These are phyloP conservation scores for Coemansia sp. DNA, from an alignment of 192 early-diverging fungal genomes.

Conservation along the genomic window DNA sequence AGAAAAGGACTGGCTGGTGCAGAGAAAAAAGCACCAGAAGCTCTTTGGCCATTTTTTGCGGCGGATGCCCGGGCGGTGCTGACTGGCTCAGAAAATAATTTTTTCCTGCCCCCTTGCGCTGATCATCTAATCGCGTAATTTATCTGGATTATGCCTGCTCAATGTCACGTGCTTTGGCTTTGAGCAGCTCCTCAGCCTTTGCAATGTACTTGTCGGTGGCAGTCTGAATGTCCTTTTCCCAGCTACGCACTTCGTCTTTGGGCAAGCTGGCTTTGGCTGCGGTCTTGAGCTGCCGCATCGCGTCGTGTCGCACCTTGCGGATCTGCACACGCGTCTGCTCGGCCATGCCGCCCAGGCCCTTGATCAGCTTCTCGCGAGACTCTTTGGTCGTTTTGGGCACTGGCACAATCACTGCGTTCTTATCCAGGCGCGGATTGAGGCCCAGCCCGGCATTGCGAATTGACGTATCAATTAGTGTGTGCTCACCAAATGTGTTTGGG, in stretches of 20 bases:
- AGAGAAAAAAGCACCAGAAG: constrained; percentile 10
- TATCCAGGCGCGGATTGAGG: constrained; percentile 76
- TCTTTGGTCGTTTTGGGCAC: constrained; percentile 84
- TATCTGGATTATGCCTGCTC: constrained; percentile 18
- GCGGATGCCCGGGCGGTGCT: neutral
- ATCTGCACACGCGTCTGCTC: constrained; percentile 71
- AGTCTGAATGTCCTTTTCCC: constrained; percentile 67
- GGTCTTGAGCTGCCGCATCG: constrained; percentile 72
- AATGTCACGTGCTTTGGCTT: constrained; percentile 71
- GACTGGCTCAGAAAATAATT: constrained; percentile 14
- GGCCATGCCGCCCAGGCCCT: constrained; percentile 59
- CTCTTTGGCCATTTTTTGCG: neutral
- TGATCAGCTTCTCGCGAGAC: constrained; percentile 70
- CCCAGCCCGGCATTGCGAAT: constrained; percentile 76
- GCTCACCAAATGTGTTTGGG: constrained; percentile 72
- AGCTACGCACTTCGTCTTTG: constrained; percentile 56
- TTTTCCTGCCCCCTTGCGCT: constrained; percentile 10
- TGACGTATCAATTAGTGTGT: constrained; percentile 66
- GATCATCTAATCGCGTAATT: constrained; percentile 13
- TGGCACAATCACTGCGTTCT: constrained; percentile 69
- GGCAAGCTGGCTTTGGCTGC: constrained; percentile 57
- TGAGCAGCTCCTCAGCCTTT: constrained; percentile 64
- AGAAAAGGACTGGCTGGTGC: neutral
- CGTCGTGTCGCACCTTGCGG: constrained; percentile 67
- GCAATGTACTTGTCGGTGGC: constrained; percentile 65